These are phyloP conservation scores for Favolaschia claudopus DNA, from an alignment of 768 basidiomycete genomes.

Conservation along the genomic window DNA sequence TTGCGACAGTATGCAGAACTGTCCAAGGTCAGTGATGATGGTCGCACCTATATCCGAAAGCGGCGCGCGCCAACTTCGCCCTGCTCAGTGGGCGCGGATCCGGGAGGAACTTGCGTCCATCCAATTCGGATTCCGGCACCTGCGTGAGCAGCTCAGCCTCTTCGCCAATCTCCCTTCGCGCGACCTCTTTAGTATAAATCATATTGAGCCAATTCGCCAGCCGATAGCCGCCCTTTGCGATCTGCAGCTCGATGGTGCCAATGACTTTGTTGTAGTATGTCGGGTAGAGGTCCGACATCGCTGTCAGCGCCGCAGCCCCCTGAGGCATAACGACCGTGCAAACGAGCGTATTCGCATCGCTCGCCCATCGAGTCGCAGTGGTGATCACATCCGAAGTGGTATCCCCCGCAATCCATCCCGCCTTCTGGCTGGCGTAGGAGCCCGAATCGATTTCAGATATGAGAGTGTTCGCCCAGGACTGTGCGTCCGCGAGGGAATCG, in stretches of 20 bases:
- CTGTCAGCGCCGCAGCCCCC: slow-evolving; percentile 27
- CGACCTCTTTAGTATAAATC: slow-evolving; percentile 33
- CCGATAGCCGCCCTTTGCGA: slow-evolving; percentile 39
- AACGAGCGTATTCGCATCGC: slow-evolving; percentile 37
- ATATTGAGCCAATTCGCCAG: slow-evolving; percentile 44
- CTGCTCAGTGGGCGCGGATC: too few species aligned
- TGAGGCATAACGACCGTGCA: slow-evolving; percentile 39
- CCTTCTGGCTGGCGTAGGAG: slow-evolving; percentile 1
- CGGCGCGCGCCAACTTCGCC: too few species aligned
- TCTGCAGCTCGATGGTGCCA: slow-evolving; percentile 36
- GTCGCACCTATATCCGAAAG: too few species aligned
- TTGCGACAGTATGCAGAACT: too few species aligned
- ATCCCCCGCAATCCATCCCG: slow-evolving; percentile 21
- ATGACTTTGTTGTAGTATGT: slow-evolving; percentile 26
- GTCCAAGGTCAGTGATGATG: too few species aligned
- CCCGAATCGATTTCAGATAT: slow-evolving; percentile 34
- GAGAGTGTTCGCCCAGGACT: slow-evolving; percentile 30
- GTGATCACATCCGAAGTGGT: slow-evolving; percentile 30
- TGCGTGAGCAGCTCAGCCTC: neutral
- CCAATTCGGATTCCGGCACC: too few species aligned
- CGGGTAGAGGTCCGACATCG: slow-evolving; percentile 24
- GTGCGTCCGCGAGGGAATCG: slow-evolving; percentile 23
- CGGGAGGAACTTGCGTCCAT: too few species aligned
- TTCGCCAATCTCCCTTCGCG: slow-evolving; percentile 1
- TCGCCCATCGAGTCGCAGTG: slow-evolving; percentile 36